phyloP scores from a whole-genome alignment of 2,329 filamentous ascomycete species.

The Falciphora oryzae region DNA sequence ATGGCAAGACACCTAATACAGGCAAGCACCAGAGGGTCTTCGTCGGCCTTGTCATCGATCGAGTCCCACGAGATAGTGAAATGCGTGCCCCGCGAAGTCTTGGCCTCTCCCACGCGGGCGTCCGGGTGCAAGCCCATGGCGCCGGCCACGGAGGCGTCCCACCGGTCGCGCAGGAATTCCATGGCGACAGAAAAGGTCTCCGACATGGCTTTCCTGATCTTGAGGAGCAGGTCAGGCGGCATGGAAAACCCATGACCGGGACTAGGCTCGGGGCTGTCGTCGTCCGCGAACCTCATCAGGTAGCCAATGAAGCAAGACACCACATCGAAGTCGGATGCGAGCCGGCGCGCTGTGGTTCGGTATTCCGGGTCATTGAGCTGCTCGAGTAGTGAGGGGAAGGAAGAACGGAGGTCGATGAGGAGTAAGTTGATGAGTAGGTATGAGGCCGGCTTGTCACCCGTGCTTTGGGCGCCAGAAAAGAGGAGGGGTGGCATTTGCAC shows the following conservation, averaged over 20 bases:
- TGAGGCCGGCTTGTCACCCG: constrained; percentile 47
- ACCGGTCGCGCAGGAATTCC: constrained; percentile 64
- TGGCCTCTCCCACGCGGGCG: constrained; percentile 38
- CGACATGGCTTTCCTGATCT: constrained; percentile 52
- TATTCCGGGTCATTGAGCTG: constrained; percentile 53
- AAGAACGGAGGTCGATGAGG: constrained; percentile 59
- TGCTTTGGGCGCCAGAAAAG: constrained; percentile 38
- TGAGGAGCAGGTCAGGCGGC: constrained; percentile 54
- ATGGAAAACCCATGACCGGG: constrained; percentile 31
- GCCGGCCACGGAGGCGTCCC: constrained; percentile 60
- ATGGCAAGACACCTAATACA: constrained; percentile 52
- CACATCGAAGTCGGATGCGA: constrained; percentile 58
- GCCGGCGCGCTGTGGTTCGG: constrained; percentile 40
- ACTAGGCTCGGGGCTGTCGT: constrained; percentile 26
- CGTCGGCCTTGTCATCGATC: constrained; percentile 37
- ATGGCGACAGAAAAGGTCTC: constrained; percentile 59
- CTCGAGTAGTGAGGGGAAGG: constrained; percentile 53
- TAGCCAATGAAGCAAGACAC: constrained; percentile 54
- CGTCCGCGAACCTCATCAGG: constrained; percentile 49
- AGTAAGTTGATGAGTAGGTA: constrained; percentile 61
- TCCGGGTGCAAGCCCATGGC: constrained; percentile 55
- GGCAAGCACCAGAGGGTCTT: constrained; percentile 55
- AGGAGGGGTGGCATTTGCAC: constrained; percentile 38
- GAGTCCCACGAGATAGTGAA: constrained; percentile 52
- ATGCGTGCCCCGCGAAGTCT: constrained; percentile 34